Base-by-base conservation (phyloP, 805 yeast species). In the Metschnikowia colocasiae region DNA sequence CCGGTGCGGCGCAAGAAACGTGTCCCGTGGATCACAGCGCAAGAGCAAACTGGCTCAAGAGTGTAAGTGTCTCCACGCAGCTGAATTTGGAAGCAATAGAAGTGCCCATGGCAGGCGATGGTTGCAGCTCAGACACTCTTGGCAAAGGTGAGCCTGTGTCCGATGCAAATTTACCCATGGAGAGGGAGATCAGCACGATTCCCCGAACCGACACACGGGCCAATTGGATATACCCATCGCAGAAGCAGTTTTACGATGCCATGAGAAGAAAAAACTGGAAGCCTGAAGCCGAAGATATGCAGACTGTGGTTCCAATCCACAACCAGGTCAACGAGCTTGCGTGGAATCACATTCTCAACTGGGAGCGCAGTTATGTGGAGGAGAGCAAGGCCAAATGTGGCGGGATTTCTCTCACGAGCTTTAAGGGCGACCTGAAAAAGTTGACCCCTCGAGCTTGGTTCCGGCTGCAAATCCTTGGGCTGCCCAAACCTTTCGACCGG, bases 211-310 rank as follows among this genome's bases (percentile, higher is more conserved):
- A 79, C 1, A 54, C 65, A 15, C 73, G 73, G 13, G 57, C 75
- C 0, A 86, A 91, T 68, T 92, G 99, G 99, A 76, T 92, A 1
- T 92, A 92, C 62, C 99, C 99, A 7, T 87, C 96, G 3, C 95
- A 92, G 63, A 87, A 87, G 62, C 97, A 92, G 71, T 92, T 92
- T 61, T 92, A 74, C 64, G 94, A 89, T 49, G 97, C 97, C 8
- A 94, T 92, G 98, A 73, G 80, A 56, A 79, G 98, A 41, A 92
- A 92, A 60, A 79, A 87, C 48, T 88, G 96, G 90, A 76, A 82
- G 44, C 97, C 98, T 1, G 70, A 80, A 9, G 85, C 85, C 0
- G 64, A 68, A 6, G 97, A 91, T 60, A 92, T 92, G 99, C 72
- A 80, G 53, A 80, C 92, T 1, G 88, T 92, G 15, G 96, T 92